Conservation (phyloP, 179 eudicot species). For the Beta macrorhiza region DNA sequence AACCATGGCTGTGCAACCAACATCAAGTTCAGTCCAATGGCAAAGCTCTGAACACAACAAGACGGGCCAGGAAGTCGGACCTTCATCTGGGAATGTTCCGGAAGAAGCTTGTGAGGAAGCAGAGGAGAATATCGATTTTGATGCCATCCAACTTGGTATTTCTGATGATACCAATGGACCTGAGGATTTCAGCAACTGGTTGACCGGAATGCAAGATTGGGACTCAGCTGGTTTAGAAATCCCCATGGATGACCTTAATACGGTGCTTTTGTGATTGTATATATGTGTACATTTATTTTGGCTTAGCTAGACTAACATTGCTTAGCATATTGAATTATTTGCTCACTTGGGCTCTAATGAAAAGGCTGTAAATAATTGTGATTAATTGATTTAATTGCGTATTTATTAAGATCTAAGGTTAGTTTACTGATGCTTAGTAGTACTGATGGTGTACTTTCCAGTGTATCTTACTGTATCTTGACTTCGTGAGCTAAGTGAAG, state of each 20-base stretch:
- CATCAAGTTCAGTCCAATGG: slow-evolving; percentile 26
- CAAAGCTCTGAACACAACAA: slow-evolving; percentile 20
- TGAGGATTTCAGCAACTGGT: slow-evolving; percentile 40
- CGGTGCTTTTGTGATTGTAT: slow-evolving; percentile 28
- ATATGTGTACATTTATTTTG: slow-evolving; percentile 9
- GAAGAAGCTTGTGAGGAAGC: slow-evolving; percentile 23
- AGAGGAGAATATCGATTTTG: slow-evolving; percentile 44
- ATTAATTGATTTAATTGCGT: neutral
- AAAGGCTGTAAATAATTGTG: slow-evolving; percentile 22
- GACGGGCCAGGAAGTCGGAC: slow-evolving; percentile 9
- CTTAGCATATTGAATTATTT: slow-evolving; percentile 15
- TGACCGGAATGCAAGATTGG: slow-evolving; percentile 43
- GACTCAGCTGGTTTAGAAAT: slow-evolving; percentile 46
- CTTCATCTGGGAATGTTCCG: slow-evolving; percentile 24
- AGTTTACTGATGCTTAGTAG: neutral
- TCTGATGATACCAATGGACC: slow-evolving; percentile 31
- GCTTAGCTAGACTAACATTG: neutral
- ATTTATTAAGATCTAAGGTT: neutral
- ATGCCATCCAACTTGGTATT: slow-evolving; percentile 34
- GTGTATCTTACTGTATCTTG: neutral
- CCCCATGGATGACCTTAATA: slow-evolving; percentile 50
- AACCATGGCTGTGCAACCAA: slow-evolving; percentile 14
- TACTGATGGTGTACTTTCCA: neutral
- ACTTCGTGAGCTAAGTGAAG: neutral
- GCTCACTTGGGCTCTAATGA: slow-evolving; percentile 7